Evolutionary conservation across 2,329 filamentous ascomycete species (phyloP).

Genomic region (Camillea tinctor): DNA sequence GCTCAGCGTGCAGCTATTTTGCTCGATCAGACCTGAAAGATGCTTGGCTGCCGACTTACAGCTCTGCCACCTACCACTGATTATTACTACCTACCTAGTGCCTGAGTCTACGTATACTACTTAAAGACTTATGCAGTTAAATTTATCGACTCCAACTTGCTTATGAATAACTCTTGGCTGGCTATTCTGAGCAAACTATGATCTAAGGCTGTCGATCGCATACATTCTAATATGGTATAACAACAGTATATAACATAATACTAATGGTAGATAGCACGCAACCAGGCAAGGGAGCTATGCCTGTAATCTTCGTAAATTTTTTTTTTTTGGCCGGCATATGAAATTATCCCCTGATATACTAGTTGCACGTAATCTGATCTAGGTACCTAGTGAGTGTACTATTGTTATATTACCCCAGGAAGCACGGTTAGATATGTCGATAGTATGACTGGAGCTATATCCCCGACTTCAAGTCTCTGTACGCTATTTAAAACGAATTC

Average conservation of each 20-base stretch:
- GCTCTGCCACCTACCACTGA: background rate
- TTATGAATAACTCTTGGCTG: background rate
- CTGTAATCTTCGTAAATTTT: no score
- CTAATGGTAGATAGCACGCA: no score
- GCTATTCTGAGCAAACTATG: background rate
- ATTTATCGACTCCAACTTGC: background rate
- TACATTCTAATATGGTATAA: no score
- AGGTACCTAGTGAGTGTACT: no score
- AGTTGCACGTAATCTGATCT: background rate
- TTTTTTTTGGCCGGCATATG: background rate
- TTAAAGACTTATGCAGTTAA: background rate
- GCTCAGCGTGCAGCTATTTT: background rate
- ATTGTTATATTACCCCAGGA: no score
- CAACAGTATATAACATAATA: no score
- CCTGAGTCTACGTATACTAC: background rate
- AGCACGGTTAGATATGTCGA: background rate
- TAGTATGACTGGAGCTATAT: background rate
- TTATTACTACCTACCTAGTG: background rate
- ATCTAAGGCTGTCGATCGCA: no score
- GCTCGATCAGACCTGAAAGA: background rate
- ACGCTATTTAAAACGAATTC: background rate
- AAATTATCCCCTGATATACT: conserved; percentile 2
- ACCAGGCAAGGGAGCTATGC: no score
- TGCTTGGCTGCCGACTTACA: background rate
- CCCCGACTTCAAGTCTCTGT: background rate